Evolutionary conservation across 192 early-diverging fungal genomes (phyloP), one percentile per base, ranked within the genome.

Genomic region (Umbelopsis sp.): DNA sequence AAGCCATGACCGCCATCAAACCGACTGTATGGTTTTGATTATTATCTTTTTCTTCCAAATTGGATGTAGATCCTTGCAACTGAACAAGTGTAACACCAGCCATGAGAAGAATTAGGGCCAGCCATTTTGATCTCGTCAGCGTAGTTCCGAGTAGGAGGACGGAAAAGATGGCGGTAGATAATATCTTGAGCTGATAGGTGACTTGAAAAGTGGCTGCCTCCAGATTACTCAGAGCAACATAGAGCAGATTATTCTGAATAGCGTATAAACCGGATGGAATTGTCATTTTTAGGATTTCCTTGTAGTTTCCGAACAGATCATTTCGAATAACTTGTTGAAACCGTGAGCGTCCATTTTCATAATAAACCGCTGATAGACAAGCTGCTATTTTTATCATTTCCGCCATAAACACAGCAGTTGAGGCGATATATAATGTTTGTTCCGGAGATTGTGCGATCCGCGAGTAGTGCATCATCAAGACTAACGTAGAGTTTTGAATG

Each of bases 121-220:
- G 65, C 92, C 92, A 93, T 69, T 95, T 91, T 44, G 70, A 68
- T 15, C 66, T n/a, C 13, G 85, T 81, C 3, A 95, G 72, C 18
- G 71, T 64, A 64, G 82, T 85, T 20, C 84, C 84, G 23, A 95
- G 80, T 71, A 95, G 77, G 37, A 84, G 70, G 5, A 95, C 87
- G 13, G 90, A 91, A 64, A 91, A 93, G 22, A 93, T 74, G 10
- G 93, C 93, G 2, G 93, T 93, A 1, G 93, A 92, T 13, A 94
- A 74, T 49, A 93, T 93, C 75, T 94, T 94, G 78, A 94, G 78
- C 71, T 94, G 93, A 71, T 93, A 94, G 16, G 93, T 91, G 21
- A 94, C 91, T 78, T 93, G 91, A 72, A 91, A 94, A 0, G 91
- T 92, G 10, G 93, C 91, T 1, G 93, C 90, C 72, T 94, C 92